A percentile compares a stretch with the other conserved stretches of the same genome.
Evolutionary conservation across 2,329 filamentous ascomycete species (phyloP).

Genomic region (Tolypocladium amazonense): DNA sequence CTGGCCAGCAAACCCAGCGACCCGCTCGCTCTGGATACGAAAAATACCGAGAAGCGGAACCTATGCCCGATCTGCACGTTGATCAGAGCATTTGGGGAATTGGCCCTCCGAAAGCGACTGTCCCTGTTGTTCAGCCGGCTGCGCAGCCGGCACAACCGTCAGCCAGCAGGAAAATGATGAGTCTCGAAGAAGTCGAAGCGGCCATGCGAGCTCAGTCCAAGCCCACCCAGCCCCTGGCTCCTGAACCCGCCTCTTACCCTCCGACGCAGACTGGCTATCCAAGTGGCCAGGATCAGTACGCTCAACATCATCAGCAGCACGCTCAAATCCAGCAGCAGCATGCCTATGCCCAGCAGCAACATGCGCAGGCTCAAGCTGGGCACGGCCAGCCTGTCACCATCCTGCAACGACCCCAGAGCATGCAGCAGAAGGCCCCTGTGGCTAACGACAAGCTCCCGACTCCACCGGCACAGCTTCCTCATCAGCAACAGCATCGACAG

Average conservation of each 20-base stretch:
- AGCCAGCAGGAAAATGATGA: slow-evolving; percentile 70
- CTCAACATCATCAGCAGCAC: slow-evolving; percentile 6
- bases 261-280: slow-evolving; percentile 14
- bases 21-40: slow-evolving; percentile 79
- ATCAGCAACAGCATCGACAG: slow-evolving; percentile 22
- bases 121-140: slow-evolving; percentile 16
- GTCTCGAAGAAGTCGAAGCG: slow-evolving; percentile 91
- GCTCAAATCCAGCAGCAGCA: slow-evolving; percentile 16
- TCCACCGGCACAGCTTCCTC: slow-evolving; percentile 10
- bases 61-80: slow-evolving; percentile 81
- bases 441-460: slow-evolving; percentile 21
- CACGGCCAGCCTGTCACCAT: slow-evolving; percentile 44
- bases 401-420: slow-evolving; percentile 40
- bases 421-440: slow-evolving; percentile 27
- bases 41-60: slow-evolving; percentile 75
- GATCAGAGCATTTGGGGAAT: slow-evolving; percentile 90
- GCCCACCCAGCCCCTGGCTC: slow-evolving; percentile 24
- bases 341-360: slow-evolving; percentile 14
- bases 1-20: slow-evolving; percentile 33
- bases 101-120: slow-evolving; percentile 39
- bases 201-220: slow-evolving; percentile 67
- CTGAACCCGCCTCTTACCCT: slow-evolving; percentile 18
- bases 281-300: slow-evolving; percentile 7
- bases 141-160: slow-evolving; percentile 14
- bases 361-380: slow-evolving; percentile 17